A percentile compares a stretch with the other conserved stretches of the same genome.
Evolutionary conservation across 2,329 filamentous ascomycete genomes (phyloP).

Genomic region (Diaporthe longicolla): DNA sequence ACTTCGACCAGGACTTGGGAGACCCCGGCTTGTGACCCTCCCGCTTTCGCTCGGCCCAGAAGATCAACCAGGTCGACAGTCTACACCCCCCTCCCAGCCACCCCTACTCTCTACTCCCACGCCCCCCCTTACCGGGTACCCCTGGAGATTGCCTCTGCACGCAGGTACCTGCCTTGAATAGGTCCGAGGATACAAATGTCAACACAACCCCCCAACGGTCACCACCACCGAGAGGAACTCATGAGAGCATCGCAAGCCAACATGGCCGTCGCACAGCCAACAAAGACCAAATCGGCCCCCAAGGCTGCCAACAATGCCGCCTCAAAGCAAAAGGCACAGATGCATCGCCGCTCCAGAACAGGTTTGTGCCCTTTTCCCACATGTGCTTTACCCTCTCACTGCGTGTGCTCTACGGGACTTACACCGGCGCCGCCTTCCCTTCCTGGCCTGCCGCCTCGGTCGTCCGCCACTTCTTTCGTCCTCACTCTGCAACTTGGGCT

Average conservation of each 20-base stretch:
- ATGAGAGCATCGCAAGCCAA: constrained; percentile 66
- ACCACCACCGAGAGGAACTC: constrained; percentile 60
- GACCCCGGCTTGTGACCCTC: constrained; percentile 52
- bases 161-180: constrained; percentile 57
- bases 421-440: constrained; percentile 14
- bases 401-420: constrained; percentile 7
- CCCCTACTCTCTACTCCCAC: constrained; percentile 47
- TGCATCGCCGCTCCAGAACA: constrained; percentile 94
- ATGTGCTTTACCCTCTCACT: constrained; percentile 39
- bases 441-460: constrained; percentile 44
- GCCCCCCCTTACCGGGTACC: constrained; percentile 47
- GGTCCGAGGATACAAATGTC: constrained; percentile 72
- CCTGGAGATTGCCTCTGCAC: constrained; percentile 45
- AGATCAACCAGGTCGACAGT: constrained; percentile 45
- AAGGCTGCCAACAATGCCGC: constrained; percentile 65
- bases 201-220: constrained; percentile 72
- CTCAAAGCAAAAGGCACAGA: constrained; percentile 82
- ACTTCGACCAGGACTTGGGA: constrained; percentile 50
- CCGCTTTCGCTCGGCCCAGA: constrained; percentile 59
- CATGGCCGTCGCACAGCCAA: constrained; percentile 73
- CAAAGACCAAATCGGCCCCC: constrained; percentile 71
- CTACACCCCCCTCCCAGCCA: constrained; percentile 46
- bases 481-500: constrained; percentile 39
- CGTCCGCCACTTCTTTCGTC: constrained; percentile 45
- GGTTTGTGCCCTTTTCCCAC: constrained; percentile 71